phyloP scores from a whole-genome alignment of 2,329 filamentous ascomycete genomes.

The Xylaria sp. region DNA sequence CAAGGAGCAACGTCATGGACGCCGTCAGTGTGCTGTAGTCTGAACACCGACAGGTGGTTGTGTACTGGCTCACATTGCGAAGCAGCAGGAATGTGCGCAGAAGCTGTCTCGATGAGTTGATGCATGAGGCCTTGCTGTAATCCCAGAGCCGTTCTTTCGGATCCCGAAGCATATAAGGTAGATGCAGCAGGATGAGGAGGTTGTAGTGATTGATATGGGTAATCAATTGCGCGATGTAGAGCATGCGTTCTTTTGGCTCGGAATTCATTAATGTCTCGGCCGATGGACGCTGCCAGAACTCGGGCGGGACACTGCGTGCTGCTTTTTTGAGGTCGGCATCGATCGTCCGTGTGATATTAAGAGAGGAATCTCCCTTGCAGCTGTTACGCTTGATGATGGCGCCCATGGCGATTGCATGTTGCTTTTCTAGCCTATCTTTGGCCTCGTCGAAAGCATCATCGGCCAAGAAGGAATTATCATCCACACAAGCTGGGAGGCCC shows the following conservation, averaged over 20 bases:
- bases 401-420: constrained; percentile 39
- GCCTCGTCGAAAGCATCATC: constrained; percentile 32
- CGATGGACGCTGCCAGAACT: constrained; percentile 45
- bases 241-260: constrained; percentile 28
- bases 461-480: constrained; percentile 37
- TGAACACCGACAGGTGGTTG: constrained; percentile 42
- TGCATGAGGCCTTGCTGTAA: constrained; percentile 44
- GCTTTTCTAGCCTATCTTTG: constrained; percentile 41
- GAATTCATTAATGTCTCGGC: constrained; percentile 18
- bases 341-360: constrained; percentile 39
- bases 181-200: constrained; percentile 47
- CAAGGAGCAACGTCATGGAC: constrained; percentile 45
- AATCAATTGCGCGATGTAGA: constrained; percentile 33
- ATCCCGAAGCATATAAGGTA: constrained; percentile 49
- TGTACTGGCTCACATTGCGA: constrained; percentile 35
- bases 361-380: constrained; percentile 33
- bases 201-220: constrained; percentile 48
- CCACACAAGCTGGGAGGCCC: constrained; percentile 42
- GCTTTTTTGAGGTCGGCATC: constrained; percentile 44
- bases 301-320: constrained; percentile 36
- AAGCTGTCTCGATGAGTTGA: constrained; percentile 47
- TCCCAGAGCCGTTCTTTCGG: constrained; percentile 37
- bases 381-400: constrained; percentile 46
- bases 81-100: constrained; percentile 46
- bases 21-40: constrained; percentile 50